Evolutionary conservation across 2,329 filamentous ascomycete genomes (phyloP).

Genomic region (Aspergillus pseudotamarii): DNA sequence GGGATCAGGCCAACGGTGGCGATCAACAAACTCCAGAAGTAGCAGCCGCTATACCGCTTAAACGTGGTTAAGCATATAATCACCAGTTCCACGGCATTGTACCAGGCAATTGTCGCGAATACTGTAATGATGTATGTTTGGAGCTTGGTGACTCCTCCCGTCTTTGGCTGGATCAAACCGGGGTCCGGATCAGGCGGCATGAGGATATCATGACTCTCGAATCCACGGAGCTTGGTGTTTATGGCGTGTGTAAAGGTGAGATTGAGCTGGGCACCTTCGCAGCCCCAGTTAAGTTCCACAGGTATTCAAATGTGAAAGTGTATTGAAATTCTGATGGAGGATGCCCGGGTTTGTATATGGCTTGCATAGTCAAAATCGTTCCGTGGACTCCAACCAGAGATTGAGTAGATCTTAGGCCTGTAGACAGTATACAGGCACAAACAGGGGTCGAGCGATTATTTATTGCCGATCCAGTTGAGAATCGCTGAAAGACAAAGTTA

Average conservation of each 20-base stretch:
- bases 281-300: not conserved
- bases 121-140: conserved; percentile 32
- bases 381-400: not conserved
- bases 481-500: not conserved
- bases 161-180: not conserved
- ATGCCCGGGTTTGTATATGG: not conserved
- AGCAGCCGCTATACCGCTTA: conserved; percentile 42
- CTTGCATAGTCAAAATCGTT: not conserved
- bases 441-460: not conserved
- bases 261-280: too few relatives aligned
- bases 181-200: not conserved
- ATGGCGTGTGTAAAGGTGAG: not conserved
- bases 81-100: conserved; percentile 49
- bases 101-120: conserved; percentile 47
- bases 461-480: not conserved
- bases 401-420: not conserved
- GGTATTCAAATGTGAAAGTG: not conserved
- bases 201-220: not conserved
- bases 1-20: conserved; percentile 41
- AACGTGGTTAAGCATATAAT: conserved; percentile 48
- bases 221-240: not conserved
- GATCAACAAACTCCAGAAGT: conserved; percentile 49
- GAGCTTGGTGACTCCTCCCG: not conserved
- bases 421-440: too few relatives aligned
- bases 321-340: not conserved